Conservation (phyloP, 257 asterid genomes). For the Solanum tarapatanum region DNA sequence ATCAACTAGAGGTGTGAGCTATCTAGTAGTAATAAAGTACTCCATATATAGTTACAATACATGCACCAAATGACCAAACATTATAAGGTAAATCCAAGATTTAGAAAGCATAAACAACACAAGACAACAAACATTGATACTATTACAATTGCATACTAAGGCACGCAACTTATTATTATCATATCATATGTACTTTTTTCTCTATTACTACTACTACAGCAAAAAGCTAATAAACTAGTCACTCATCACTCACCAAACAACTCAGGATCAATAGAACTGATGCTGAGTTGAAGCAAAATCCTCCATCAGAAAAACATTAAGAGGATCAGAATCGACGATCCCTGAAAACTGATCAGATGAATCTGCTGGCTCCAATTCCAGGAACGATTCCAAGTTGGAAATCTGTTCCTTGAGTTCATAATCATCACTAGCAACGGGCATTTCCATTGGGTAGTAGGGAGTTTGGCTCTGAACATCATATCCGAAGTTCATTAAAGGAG, state of each 20-base stretch:
- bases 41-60: background rate
- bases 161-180: background rate
- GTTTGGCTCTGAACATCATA: constrained; percentile 2
- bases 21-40: background rate
- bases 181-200: background rate
- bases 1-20: background rate
- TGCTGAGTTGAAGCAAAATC: constrained; percentile 24
- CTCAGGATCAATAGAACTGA: constrained; percentile 11
- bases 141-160: background rate
- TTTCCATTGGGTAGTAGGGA: constrained; percentile 15
- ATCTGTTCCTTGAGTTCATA: constrained; percentile 35
- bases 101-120: background rate
- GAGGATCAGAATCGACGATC: constrained; percentile 20
- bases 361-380: constrained; percentile 39
- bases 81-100: background rate
- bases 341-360: constrained; percentile 12
- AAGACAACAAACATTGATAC: background rate
- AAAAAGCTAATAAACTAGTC: background rate
- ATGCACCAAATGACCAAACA: background rate
- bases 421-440: background rate
- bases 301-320: constrained; percentile 45
- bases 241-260: background rate
- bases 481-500: constrained; percentile 1
- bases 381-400: constrained; percentile 49
- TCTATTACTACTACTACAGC: background rate